Evolutionary conservation across 1,284 basidiomycete genomes (phyloP).

Genomic region (Chiua sp.): DNA sequence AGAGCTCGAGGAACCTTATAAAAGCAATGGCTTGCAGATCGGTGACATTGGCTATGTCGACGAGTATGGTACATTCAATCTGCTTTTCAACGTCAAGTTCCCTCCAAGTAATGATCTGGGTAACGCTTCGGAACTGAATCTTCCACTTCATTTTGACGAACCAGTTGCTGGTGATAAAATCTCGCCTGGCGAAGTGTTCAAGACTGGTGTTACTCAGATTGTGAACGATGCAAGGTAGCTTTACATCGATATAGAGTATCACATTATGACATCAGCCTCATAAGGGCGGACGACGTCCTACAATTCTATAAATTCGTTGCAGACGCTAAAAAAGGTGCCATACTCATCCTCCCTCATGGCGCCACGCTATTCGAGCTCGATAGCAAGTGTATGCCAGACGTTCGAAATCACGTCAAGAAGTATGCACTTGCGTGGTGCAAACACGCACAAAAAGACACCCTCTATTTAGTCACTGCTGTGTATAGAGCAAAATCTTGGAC

Average conservation of each 20-base stretch:
- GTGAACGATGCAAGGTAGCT: background rate
- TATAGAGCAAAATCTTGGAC: background rate
- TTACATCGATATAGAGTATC: too few relatives aligned
- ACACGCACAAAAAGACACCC: background rate
- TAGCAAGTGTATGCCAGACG: background rate
- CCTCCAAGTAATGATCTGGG: background rate
- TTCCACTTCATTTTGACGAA: background rate
- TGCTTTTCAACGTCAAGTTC: slow-evolving; percentile 11
- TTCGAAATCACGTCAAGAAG: background rate
- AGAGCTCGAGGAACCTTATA: background rate
- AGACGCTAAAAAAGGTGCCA: background rate
- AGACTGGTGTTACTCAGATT: background rate
- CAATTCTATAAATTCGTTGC: too few relatives aligned
- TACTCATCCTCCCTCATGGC: background rate
- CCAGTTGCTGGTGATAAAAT: background rate
- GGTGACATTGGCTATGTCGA: slow-evolving; percentile 12
- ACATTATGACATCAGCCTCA: too few relatives aligned
- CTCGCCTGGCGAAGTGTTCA: too few relatives aligned
- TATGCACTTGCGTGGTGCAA: background rate
- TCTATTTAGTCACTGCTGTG: background rate
- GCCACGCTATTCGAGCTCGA: background rate
- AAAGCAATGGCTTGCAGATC: slow-evolving; percentile 5
- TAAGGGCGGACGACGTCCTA: too few relatives aligned
- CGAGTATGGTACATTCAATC: background rate
- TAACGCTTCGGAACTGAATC: background rate